Conservation (phyloP, 2,329 filamentous ascomycete genomes). For the Aspergillus niger region DNA sequence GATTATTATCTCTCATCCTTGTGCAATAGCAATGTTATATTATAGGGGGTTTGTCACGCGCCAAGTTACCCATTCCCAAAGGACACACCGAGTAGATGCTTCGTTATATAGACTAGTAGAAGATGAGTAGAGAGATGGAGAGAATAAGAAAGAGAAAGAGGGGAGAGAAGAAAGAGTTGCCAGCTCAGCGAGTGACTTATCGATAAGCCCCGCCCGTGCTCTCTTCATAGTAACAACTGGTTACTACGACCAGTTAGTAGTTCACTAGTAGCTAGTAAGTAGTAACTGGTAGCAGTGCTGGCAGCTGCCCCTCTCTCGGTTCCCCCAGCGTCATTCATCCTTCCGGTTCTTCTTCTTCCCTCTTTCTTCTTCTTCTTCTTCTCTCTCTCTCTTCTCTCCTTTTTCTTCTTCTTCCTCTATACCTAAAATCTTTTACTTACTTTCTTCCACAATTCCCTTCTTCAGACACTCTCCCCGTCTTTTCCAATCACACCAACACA, state of each 20-base stretch:
- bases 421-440: constrained; percentile 7
- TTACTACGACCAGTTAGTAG: too few species aligned
- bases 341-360: constrained; percentile 15
- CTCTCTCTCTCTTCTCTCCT: constrained; percentile 18
- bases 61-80: background rate
- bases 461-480: constrained; percentile 13
- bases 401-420: constrained; percentile 9
- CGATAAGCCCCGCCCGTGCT: constrained; percentile 24
- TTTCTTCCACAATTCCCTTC: constrained; percentile 2
- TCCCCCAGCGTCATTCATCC: constrained; percentile 14
- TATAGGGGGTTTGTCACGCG: background rate
- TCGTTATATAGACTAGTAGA: background rate
- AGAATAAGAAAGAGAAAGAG: background rate
- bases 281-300: too few species aligned
- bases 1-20: too few species aligned
- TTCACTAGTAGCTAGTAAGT: too few species aligned
- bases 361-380: constrained; percentile 14
- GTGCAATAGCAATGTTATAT: background rate
- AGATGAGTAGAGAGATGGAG: background rate
- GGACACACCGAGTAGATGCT: background rate
- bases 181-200: constrained; percentile 20
- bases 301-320: constrained; percentile 8
- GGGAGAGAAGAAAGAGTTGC: constrained; percentile 1
- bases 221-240: too few species aligned
- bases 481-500: constrained; percentile 12